Evolutionary conservation across 768 basidiomycete species (phyloP).

Genomic region (Pleurotus giganteus): DNA sequence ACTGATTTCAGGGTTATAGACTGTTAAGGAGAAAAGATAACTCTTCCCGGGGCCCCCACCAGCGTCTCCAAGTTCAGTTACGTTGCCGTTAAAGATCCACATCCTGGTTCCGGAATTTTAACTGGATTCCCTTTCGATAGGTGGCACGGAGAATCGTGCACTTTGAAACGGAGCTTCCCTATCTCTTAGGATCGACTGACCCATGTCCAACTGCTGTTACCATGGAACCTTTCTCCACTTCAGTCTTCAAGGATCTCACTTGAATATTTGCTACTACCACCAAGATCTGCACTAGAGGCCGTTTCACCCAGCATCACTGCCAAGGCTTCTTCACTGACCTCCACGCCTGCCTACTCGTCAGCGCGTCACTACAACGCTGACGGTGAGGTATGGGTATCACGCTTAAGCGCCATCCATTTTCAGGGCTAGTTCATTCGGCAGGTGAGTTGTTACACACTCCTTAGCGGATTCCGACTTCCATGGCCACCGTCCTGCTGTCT

Average conservation of each 20-base stretch:
- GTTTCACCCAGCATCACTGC: constrained; percentile 72
- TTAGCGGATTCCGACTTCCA: constrained; percentile 85
- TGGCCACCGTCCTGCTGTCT: constrained; percentile 88
- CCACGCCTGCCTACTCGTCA: constrained; percentile 78
- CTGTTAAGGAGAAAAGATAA: no score
- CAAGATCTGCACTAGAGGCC: constrained; percentile 85
- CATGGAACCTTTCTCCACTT: constrained; percentile 88
- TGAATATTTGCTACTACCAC: constrained; percentile 89
- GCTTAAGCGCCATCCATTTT: constrained; percentile 90
- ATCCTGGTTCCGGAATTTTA: constrained; percentile 79
- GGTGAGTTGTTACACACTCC: constrained; percentile 89
- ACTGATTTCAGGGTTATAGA: no score
- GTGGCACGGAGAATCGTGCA: constrained; percentile 58
- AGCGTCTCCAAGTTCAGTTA: no score
- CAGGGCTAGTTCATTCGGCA: constrained; percentile 89
- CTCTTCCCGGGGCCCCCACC: no score
- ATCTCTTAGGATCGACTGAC: constrained; percentile 86
- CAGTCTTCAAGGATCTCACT: constrained; percentile 86
- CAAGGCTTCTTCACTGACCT: constrained; percentile 76
- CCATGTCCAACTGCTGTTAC: constrained; percentile 86
- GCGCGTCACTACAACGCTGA: constrained; percentile 68
- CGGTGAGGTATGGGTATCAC: constrained; percentile 83
- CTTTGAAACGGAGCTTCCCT: no score
- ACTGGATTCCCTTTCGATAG: constrained; percentile 79
- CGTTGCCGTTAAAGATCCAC: no score